Conservation (phyloP, 768 basidiomycete genomes). For the Epithele typhae region DNA sequence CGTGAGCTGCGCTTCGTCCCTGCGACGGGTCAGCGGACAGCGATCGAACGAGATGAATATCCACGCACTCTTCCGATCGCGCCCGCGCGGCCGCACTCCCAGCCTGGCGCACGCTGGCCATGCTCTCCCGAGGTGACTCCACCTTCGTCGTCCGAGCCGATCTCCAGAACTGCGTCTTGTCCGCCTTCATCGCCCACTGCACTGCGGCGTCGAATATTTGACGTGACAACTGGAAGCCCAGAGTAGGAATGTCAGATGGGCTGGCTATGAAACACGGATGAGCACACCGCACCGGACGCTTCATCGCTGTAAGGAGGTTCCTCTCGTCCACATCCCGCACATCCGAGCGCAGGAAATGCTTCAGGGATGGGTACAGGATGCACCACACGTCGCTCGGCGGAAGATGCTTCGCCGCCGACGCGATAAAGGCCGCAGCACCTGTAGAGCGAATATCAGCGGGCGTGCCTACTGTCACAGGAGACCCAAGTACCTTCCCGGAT, state of each 20-base stretch:
- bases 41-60: neutral
- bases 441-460: neutral
- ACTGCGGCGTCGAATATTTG: constrained; percentile 83
- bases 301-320: constrained; percentile 70
- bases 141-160: constrained; percentile 47
- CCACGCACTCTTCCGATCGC: constrained; percentile 73
- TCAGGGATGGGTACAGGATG: constrained; percentile 88
- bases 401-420: constrained; percentile 78
- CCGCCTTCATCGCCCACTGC: constrained; percentile 83
- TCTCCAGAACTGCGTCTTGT: constrained; percentile 79
- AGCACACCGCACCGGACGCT: constrained; percentile 59
- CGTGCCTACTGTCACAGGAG: too few species aligned
- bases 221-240: constrained; percentile 43
- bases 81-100: constrained; percentile 43
- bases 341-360: constrained; percentile 84
- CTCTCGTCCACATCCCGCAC: constrained; percentile 69
- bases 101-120: constrained; percentile 57
- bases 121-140: constrained; percentile 70
- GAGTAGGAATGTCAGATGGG: neutral
- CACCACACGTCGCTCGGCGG: constrained; percentile 93
- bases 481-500: constrained; percentile 76
- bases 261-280: neutral
- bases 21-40: constrained; percentile 26
- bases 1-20: constrained; percentile 71
- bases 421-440: constrained; percentile 88